These are phyloP conservation scores for Somion occarium DNA, from an alignment of 1,284 basidiomycete species.

Conservation along the genomic window DNA sequence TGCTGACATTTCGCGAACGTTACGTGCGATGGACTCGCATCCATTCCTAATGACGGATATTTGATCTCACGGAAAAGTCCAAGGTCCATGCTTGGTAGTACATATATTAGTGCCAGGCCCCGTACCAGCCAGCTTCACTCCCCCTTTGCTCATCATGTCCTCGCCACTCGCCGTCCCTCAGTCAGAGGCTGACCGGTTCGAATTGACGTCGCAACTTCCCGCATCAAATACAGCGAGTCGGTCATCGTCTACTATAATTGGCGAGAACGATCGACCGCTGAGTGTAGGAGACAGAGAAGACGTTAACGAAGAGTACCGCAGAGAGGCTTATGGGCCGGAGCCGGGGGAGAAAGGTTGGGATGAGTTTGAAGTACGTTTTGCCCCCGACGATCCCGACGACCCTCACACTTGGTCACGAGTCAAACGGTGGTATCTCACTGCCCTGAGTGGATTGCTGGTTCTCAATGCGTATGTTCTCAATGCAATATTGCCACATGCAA, in stretches of 20 bases:
- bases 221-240: background rate
- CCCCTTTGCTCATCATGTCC: background rate
- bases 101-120: background rate
- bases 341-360: constrained; percentile 27
- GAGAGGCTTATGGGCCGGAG: constrained; percentile 22
- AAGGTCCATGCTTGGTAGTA: background rate
- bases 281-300: constrained; percentile 11
- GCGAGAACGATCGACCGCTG: constrained; percentile 12
- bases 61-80: background rate
- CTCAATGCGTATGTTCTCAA: constrained; percentile 52
- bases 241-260: constrained; percentile 4
- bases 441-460: constrained; percentile 55
- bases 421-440: constrained; percentile 64
- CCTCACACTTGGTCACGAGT: constrained; percentile 56
- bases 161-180: background rate
- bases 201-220: background rate
- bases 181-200: background rate
- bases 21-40: background rate
- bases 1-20: background rate
- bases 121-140: background rate
- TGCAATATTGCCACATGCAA: background rate
- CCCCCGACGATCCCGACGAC: constrained; percentile 34
- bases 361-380: constrained; percentile 35
- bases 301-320: constrained; percentile 24
- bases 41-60: background rate